Evolutionary conservation across 2,329 filamentous ascomycete genomes (phyloP).

Genomic region (Sclerotinia nivalis): DNA sequence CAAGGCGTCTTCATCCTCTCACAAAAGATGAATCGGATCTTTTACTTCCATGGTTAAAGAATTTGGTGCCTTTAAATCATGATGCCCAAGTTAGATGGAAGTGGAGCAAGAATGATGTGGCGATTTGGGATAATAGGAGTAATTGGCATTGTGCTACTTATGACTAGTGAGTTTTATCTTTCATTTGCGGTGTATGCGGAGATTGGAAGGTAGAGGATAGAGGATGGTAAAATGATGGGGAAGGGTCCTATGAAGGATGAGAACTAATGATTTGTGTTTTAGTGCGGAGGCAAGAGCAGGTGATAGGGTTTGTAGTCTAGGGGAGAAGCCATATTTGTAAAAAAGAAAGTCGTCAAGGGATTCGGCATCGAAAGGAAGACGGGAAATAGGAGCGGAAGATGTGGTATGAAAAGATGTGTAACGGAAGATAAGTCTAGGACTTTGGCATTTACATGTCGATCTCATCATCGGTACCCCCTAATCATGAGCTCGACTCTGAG

Average conservation of each 20-base stretch:
- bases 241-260: neutral
- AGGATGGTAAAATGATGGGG: neutral
- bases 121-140: constrained; percentile 64
- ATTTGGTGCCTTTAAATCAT: constrained; percentile 55
- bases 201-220: neutral
- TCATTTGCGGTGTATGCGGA: neutral
- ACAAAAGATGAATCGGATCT: constrained; percentile 55
- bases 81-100: constrained; percentile 57
- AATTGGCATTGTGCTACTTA: constrained; percentile 26
- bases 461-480: no score
- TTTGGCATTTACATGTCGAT: neutral
- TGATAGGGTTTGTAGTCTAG: constrained; percentile 15
- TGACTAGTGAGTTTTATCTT: constrained; percentile 18
- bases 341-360: neutral
- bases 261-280: neutral
- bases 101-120: constrained; percentile 55
- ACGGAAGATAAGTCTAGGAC: neutral
- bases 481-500: no score
- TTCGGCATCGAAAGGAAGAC: neutral
- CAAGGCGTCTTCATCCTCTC: constrained; percentile 37
- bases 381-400: no score
- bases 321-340: constrained; percentile 3
- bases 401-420: neutral
- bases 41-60: constrained; percentile 40
- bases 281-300: constrained; percentile 10